Percentiles rank a stretch among this genome's conserved stretches.
phyloP scores from a whole-genome alignment of 345 rosid species.

The Cardamine resedifolia region DNA sequence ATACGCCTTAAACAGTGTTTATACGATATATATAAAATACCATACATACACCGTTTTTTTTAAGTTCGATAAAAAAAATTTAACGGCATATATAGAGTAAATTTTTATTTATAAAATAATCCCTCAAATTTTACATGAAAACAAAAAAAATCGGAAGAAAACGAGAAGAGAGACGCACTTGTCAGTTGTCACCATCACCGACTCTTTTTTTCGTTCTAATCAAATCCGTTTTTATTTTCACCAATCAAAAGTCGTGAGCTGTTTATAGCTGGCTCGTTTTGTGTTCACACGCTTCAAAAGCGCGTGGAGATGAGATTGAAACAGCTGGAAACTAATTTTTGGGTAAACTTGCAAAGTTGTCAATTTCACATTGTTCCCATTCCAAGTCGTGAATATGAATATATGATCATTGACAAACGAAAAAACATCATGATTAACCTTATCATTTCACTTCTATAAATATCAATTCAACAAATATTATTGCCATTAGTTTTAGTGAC shows the following conservation, averaged over 20 bases:
- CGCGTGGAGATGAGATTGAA: slow-evolving; percentile 5
- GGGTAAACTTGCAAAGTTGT: neutral
- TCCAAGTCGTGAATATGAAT: neutral
- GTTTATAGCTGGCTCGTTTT: slow-evolving; percentile 27
- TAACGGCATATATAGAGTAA: no score
- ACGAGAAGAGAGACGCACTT: slow-evolving; percentile 17
- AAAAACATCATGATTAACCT: no score
- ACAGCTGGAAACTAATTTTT: slow-evolving; percentile 7
- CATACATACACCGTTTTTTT: no score
- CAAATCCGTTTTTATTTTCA: neutral
- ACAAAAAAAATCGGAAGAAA: neutral
- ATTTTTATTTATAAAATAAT: no score
- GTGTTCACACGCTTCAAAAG: slow-evolving; percentile 12
- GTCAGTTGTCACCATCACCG: slow-evolving; percentile 29
- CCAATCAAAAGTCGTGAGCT: slow-evolving; percentile 24
- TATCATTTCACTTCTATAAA: no score
- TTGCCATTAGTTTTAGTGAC: no score
- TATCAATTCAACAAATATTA: no score
- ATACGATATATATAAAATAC: no score
- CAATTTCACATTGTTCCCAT: neutral
- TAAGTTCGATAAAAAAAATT: no score
- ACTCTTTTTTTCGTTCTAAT: neutral
- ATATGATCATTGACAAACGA: neutral
- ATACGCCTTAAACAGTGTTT: no score
- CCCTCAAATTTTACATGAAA: no score